These are phyloP conservation scores for Penicillium sp. DNA, from an alignment of 2,329 filamentous ascomycete genomes.

Conservation along the genomic window DNA sequence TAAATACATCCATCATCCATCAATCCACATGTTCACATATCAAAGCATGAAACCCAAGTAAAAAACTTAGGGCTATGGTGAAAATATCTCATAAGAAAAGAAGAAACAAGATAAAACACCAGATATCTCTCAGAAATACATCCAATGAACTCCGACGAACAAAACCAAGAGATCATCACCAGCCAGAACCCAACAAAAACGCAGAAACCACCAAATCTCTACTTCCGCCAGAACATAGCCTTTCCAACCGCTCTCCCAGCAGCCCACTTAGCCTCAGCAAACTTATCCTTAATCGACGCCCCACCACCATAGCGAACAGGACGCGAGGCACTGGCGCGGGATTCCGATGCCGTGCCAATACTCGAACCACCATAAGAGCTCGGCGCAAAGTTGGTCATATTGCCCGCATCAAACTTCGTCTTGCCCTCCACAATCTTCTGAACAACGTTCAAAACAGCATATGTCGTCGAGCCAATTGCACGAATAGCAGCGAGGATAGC, in stretches of 20 bases:
- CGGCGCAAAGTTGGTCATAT: slow-evolving; percentile 30
- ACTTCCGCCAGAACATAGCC: slow-evolving; percentile 42
- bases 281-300: slow-evolving; percentile 34
- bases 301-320: slow-evolving; percentile 33
- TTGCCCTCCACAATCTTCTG: slow-evolving; percentile 85
- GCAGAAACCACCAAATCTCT: slow-evolving; percentile 9
- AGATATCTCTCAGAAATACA: slow-evolving; percentile 3
- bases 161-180: not conserved
- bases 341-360: slow-evolving; percentile 21
- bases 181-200: not conserved
- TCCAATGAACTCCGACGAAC: slow-evolving; percentile 3
- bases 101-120: slow-evolving; percentile 10
- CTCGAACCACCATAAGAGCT: slow-evolving; percentile 24
- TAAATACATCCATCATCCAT: slow-evolving; percentile 19
- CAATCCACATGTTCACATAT: slow-evolving; percentile 15
- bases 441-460: slow-evolving; percentile 76
- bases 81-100: slow-evolving; percentile 24
- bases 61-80: slow-evolving; percentile 15
- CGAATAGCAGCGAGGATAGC: slow-evolving; percentile 83
- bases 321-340: slow-evolving; percentile 11
- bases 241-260: slow-evolving; percentile 33
- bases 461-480: slow-evolving; percentile 74
- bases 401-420: slow-evolving; percentile 54
- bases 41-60: slow-evolving; percentile 1
- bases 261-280: slow-evolving; percentile 37